These are phyloP conservation scores for Eutrema heterophyllum DNA, from an alignment of 345 rosid genomes.

Conservation along the genomic window DNA sequence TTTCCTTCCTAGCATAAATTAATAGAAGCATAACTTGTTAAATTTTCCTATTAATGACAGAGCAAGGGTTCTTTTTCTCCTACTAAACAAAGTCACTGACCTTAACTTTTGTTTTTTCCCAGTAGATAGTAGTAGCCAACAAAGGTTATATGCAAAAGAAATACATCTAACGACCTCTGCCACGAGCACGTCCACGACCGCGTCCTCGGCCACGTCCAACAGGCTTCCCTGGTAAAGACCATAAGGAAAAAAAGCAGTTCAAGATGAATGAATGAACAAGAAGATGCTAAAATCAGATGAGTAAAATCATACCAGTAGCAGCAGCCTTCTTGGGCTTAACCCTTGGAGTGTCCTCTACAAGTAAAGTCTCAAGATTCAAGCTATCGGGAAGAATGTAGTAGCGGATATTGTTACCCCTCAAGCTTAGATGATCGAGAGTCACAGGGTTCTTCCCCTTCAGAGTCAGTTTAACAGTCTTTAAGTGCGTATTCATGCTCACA, in stretches of 20 bases:
- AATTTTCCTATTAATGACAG: neutral
- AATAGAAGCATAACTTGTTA: neutral
- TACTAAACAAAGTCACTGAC: conserved; percentile 8
- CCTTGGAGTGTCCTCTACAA: conserved; percentile 90
- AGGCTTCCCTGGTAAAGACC: conserved; percentile 50
- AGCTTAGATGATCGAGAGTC: conserved; percentile 83
- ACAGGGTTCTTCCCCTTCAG: conserved; percentile 91
- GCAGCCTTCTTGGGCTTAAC: conserved; percentile 92
- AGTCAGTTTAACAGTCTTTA: conserved; percentile 82
- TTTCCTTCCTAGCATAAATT: neutral
- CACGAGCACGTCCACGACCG: conserved; percentile 80
- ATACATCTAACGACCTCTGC: conserved; percentile 58
- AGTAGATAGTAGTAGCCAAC: neutral
- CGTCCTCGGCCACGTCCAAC: conserved; percentile 85
- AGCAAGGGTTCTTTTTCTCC: neutral
- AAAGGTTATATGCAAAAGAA: neutral
- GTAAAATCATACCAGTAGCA: conserved; percentile 49
- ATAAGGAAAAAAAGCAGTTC: neutral
- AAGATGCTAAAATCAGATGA: conserved; percentile 16
- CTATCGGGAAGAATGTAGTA: conserved; percentile 97
- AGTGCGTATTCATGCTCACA: conserved; percentile 96
- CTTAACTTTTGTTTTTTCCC: neutral
- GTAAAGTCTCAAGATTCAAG: conserved; percentile 87
- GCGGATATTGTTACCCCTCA: conserved; percentile 91
- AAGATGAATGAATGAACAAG: neutral